Conservation (phyloP, 768 basidiomycete species). For the Phlegmacium glaucopus region DNA sequence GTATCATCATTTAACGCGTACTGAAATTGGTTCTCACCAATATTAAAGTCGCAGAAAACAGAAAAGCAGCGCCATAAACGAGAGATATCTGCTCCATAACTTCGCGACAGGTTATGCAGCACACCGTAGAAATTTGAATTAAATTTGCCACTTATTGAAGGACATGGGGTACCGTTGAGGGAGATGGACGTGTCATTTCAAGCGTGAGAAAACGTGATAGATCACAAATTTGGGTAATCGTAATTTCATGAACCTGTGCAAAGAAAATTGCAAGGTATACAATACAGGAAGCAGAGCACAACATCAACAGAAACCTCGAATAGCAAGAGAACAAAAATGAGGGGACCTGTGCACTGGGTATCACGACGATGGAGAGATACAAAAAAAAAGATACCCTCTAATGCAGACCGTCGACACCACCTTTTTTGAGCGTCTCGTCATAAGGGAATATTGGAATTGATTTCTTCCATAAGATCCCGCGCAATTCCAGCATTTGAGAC, state of each 20-base stretch:
- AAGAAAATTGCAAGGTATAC: conserved; percentile 5
- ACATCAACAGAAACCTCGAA: conserved; percentile 8
- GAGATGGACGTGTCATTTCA: no score
- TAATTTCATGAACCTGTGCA: conserved; percentile 2
- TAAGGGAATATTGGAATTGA: conserved; percentile 45
- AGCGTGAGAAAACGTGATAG: no score
- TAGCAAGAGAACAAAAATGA: conserved; percentile 3
- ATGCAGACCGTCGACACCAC: background rate
- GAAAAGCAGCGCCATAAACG: conserved; percentile 33
- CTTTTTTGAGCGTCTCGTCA: conserved; percentile 19
- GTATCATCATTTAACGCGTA: conserved; percentile 46
- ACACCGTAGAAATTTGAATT: conserved; percentile 7
- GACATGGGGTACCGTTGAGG: no score
- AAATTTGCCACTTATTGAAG: conserved; percentile 11
- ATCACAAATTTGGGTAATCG: background rate
- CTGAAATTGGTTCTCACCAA: conserved; percentile 29
- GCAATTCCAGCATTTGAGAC: conserved; percentile 70
- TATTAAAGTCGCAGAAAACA: conserved; percentile 28
- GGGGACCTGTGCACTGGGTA: background rate
- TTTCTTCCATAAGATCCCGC: conserved; percentile 60
- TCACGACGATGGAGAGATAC: no score
- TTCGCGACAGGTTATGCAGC: background rate
- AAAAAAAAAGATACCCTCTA: no score
- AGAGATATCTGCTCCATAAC: conserved; percentile 25
- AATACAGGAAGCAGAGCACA: conserved; percentile 16